A percentile compares a stretch with the other conserved stretches of the same genome.
These are phyloP conservation scores for Fusarium floridanum DNA, from an alignment of 2,329 filamentous ascomycete species.

Conservation along the genomic window DNA sequence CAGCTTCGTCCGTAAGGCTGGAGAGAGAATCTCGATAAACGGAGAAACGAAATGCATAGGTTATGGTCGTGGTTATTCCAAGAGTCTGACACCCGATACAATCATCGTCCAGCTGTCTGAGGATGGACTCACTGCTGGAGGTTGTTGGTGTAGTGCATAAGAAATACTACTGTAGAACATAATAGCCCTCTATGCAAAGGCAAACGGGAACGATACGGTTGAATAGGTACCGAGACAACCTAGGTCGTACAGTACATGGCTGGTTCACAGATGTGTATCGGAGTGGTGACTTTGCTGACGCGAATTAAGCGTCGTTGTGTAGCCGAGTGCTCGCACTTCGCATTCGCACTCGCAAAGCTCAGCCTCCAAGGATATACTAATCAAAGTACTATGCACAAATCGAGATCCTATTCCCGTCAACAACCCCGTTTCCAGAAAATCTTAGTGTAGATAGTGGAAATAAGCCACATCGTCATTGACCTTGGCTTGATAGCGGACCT, in stretches of 20 bases:
- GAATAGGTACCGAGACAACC: background rate
- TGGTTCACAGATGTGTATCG: background rate
- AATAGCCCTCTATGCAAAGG: background rate
- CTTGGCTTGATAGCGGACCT: too few relatives aligned
- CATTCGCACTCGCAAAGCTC: background rate
- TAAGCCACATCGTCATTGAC: background rate
- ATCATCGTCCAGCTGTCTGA: background rate
- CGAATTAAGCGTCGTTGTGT: background rate
- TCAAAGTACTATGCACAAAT: background rate
- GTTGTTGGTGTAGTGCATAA: background rate
- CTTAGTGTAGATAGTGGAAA: background rate
- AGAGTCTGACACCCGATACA: background rate
- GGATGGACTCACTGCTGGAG: background rate
- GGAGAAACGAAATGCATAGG: background rate
- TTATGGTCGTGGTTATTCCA: background rate
- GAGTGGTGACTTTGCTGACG: background rate
- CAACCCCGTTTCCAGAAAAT: background rate
- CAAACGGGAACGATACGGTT: background rate
- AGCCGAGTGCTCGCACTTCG: background rate
- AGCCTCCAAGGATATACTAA: background rate
- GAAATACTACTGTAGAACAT: background rate
- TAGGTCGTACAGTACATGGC: background rate
- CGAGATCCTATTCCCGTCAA: rapidly evolving
- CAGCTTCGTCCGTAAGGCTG: background rate
- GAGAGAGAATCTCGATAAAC: background rate